Percentiles rank a stretch among this genome's conserved stretches.
phyloP scores from a whole-genome alignment of 495 filamentous ascomycete species.

The Patellaria atrata region DNA sequence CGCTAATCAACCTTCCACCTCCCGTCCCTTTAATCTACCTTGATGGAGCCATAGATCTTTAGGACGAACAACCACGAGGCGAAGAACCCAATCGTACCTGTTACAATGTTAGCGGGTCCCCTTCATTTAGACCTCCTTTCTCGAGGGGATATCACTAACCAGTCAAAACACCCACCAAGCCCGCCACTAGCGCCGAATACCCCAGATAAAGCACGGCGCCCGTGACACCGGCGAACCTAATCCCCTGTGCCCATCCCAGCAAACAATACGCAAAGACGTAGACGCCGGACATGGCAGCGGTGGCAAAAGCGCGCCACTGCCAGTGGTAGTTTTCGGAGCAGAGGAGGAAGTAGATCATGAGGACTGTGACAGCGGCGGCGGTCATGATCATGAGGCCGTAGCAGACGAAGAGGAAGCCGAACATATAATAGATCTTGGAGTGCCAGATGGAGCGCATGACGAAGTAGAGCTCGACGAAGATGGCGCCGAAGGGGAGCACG shows the following conservation, averaged over 20 bases:
- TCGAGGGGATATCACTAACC: conserved; percentile 43
- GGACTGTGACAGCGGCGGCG: conserved; percentile 75
- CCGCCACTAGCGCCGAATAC: conserved; percentile 77
- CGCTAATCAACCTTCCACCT: too few relatives aligned
- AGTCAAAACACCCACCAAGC: conserved; percentile 83
- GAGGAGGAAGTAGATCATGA: conserved; percentile 88
- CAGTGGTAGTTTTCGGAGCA: conserved; percentile 96
- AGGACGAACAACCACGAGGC: conserved; percentile 85
- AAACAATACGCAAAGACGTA: conserved; percentile 86
- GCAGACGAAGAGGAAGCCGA: conserved; percentile 94
- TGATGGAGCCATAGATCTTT: conserved; percentile 90
- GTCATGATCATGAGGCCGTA: conserved; percentile 97
- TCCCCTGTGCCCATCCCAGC: conserved; percentile 72
- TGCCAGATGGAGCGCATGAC: conserved; percentile 98
- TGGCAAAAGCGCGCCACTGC: conserved; percentile 91
- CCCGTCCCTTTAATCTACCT: conserved; percentile 74
- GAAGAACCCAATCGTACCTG: conserved; percentile 91
- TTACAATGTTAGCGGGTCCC: conserved; percentile 5
- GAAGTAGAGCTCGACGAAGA: conserved; percentile 96
- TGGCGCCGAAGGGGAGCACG: conserved; percentile 84
- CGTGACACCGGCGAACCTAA: conserved; percentile 71
- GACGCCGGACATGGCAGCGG: conserved; percentile 69
- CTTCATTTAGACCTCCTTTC: neutral
- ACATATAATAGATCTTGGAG: conserved; percentile 99
- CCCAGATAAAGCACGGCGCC: conserved; percentile 85